Base-by-base conservation (phyloP, 2,329 filamentous ascomycete species). In the Aaosphaeria arxii region DNA sequence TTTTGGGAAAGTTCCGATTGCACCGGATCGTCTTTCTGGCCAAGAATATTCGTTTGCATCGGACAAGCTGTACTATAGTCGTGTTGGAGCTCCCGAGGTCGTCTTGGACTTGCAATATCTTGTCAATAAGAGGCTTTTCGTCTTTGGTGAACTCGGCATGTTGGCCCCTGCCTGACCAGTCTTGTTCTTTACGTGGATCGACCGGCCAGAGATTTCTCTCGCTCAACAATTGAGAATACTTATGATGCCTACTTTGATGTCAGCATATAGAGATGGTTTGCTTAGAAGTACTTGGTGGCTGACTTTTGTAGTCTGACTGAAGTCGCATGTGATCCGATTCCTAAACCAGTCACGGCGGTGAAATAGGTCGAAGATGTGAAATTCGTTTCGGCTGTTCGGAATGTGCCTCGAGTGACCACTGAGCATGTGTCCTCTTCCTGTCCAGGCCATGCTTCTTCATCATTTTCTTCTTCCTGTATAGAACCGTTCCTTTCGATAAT, bases 111-210 rank as follows among this genome's bases (percentile, higher is more conserved):
- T 48, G n/a, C 2, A 53, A 48, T 5, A 54, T 45, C 3, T 42
- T 11, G 6, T 47, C 9, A 3, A 48, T 5, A 2, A 30, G 2
- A 2, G 43, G 30, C 5, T 40, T 38, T 11, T 45, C 41, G 11
- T 11, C 3, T 11, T 30, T 46, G 55, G 45, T 5, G 32, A 53
- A 58, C 11, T 54, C 46, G 5, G 29, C 52, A 42, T 58, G 52
- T 39, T 56, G 54, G 2, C 56, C 56, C 17, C 48, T 39, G 7
- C 54, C 52, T 4, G 56, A 58, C 56, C 56, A 58, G 30, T 58
- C 42, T 7, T 56, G 45, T 42, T 58, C 56, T 1, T 45, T 6
- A 5, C 9, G 33, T 17, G 49, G 44, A 17, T 52, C 40, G 4
- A 48, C 41, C 30, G 42, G 45, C 47, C 46, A 53, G 5, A 53